Conservation (phyloP, 768 basidiomycete genomes). For the Trametes cubensis region DNA sequence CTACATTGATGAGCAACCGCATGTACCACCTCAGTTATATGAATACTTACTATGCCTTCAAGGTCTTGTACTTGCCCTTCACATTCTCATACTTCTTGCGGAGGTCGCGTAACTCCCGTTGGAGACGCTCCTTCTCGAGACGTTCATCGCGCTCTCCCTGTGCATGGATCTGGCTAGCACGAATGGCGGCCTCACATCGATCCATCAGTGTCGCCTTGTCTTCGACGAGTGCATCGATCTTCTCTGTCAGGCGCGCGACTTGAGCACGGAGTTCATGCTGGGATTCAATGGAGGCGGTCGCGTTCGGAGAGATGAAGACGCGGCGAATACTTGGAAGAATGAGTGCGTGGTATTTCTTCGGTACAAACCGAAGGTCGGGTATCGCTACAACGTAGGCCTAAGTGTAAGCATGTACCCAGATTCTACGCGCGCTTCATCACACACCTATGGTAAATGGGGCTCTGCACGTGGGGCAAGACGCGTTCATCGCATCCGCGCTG, state of each 20-base stretch:
- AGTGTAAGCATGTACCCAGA: neutral
- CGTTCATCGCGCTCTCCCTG: constrained; percentile 34
- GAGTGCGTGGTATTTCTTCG: constrained; percentile 52
- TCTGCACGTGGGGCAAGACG: constrained; percentile 38
- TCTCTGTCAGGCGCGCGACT: constrained; percentile 41
- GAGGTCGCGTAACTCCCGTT: constrained; percentile 23
- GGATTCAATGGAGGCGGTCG: constrained; percentile 19
- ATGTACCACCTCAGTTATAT: too few species aligned
- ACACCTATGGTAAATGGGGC: constrained; percentile 33
- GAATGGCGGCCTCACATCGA: constrained; percentile 46
- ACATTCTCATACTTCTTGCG: constrained; percentile 25
- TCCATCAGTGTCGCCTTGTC: constrained; percentile 48
- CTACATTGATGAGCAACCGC: constrained; percentile 3
- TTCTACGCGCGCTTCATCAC: constrained; percentile 1
- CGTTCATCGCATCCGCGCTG: constrained; percentile 31
- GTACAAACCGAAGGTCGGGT: constrained; percentile 47
- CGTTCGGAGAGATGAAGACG: constrained; percentile 44
- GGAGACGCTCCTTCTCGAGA: constrained; percentile 26
- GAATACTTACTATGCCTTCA: constrained; percentile 22
- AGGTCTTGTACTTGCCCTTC: constrained; percentile 26
- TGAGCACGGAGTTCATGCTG: constrained; percentile 33
- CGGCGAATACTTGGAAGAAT: constrained; percentile 50
- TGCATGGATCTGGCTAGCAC: constrained; percentile 37
- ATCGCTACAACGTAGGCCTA: constrained; percentile 20
- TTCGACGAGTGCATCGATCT: constrained; percentile 40